Percentiles rank a stretch among this genome's conserved stretches.
phyloP scores from a whole-genome alignment of 306 rosid species.

The Medicago truncatula region DNA sequence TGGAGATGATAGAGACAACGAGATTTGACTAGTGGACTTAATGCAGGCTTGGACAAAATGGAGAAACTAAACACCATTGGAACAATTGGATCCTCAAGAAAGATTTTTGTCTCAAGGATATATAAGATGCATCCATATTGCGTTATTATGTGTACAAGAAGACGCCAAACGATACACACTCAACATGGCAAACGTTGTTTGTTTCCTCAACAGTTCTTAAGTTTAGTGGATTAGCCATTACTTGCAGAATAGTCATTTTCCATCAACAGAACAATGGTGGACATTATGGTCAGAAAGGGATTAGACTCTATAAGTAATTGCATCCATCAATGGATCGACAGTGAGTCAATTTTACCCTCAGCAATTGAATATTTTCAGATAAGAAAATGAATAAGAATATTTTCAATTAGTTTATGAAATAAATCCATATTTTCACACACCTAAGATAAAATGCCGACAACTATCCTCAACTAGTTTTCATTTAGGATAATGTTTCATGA shows the following conservation, averaged over 20 bases:
- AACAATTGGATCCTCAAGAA: neutral
- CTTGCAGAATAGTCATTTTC: slow-evolving; percentile 14
- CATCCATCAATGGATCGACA: neutral
- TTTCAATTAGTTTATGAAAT: too few relatives aligned
- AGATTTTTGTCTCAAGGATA: slow-evolving; percentile 37
- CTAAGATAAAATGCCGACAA: too few relatives aligned
- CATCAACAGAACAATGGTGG: neutral
- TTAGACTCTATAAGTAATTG: neutral
- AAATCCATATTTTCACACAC: too few relatives aligned
- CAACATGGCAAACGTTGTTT: slow-evolving; percentile 38
- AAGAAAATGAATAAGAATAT: too few relatives aligned
- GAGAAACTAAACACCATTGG: too few relatives aligned
- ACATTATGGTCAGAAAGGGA: neutral
- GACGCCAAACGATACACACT: slow-evolving; percentile 31
- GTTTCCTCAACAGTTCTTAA: slow-evolving; percentile 23
- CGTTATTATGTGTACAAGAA: slow-evolving; percentile 43
- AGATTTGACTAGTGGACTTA: neutral
- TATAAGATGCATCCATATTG: slow-evolving; percentile 46
- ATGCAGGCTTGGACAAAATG: too few relatives aligned
- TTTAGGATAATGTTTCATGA: too few relatives aligned
- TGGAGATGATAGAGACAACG: neutral
- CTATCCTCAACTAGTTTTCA: too few relatives aligned
- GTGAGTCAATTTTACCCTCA: too few relatives aligned
- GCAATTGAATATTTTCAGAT: too few relatives aligned
- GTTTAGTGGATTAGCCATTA: slow-evolving; percentile 11